Percentiles rank a stretch among this genome's conserved stretches.
Evolutionary conservation across 768 basidiomycete species (phyloP).

Genomic region (Phanerochaete sordida): DNA sequence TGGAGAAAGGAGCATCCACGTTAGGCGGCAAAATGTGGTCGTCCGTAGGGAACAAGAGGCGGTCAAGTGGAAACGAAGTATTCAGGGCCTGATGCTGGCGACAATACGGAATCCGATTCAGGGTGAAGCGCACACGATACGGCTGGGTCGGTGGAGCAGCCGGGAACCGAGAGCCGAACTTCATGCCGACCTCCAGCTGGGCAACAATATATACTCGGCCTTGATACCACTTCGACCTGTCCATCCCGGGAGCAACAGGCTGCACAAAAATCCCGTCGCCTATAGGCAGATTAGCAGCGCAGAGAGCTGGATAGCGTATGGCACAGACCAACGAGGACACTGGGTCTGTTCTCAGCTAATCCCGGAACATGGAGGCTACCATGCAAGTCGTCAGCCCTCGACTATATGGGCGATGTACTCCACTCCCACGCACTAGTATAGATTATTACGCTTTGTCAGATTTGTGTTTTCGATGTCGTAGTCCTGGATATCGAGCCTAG

Average conservation of each 20-base stretch:
- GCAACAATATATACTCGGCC: conserved; percentile 48
- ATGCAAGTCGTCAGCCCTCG: no score
- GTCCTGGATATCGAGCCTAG: conserved; percentile 27
- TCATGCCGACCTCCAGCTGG: conserved; percentile 39
- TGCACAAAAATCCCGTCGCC: conserved; percentile 31
- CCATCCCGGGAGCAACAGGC: conserved; percentile 6
- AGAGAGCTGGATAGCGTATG: no score
- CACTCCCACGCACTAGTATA: conserved; percentile 51
- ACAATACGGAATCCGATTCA: conserved; percentile 50
- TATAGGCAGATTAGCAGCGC: no score
- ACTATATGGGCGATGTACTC: no score
- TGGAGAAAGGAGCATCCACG: no score
- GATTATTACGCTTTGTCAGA: conserved; percentile 32
- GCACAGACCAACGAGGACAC: conserved; percentile 54
- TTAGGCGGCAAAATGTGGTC: no score
- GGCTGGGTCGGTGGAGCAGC: conserved; percentile 30
- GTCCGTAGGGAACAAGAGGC: conserved; percentile 45
- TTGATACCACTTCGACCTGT: conserved; percentile 27
- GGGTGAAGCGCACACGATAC: conserved; percentile 53
- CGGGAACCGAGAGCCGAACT: conserved; percentile 42
- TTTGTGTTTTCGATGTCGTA: conserved; percentile 37
- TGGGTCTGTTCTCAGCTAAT: conserved; percentile 55
- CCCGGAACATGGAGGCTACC: conserved; percentile 51
- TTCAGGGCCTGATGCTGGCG: conserved; percentile 53
- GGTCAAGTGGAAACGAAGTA: conserved; percentile 33